Evolutionary conservation across 352 stramenopile genomes (phyloP), one percentile per base, ranked within the genome.

Genomic region (Phytophthora boehmeriae): DNA sequence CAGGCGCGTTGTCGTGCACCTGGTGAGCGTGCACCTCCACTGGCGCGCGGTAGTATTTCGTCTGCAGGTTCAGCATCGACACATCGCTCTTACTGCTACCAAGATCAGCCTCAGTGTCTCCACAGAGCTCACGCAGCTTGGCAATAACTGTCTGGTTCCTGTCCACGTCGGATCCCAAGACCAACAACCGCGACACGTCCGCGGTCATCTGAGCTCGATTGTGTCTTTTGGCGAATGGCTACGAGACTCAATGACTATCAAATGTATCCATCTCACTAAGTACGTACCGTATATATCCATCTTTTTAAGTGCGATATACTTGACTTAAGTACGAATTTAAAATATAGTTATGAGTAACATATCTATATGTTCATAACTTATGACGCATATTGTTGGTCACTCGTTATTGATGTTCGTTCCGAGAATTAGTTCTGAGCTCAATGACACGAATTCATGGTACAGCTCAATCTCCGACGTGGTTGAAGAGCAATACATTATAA

Each of bases 21-120:
- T 69, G 56, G 30, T 85, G 75, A 27, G 74, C 51, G 42, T 90
- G 80, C 36, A 90, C 56, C 32, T 88, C 73, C 13, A 93, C 65
- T 0, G 53, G 23, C 2, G 83, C 83, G 11, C 62, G 73, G 64
- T 93, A 93, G 59, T 93, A 93, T 63, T 91, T 90, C 36, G 78
- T 90, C 44, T 66, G 48, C 25, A 93, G 60, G 13, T 59, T 71
- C 54, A 90, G 66, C 32, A 54, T 34, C 59, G 71, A 49, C 23
- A 60, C 47, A 14, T 61, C 62, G 14, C 39, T 25, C n/a, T 28
- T 41, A 11, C 20, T 30, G 20, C 36, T 11, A 13, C 58, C 46
- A n/a, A 16, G 23, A 17, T 13, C 32, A 11, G 34, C 16, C 28
- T 16, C 3, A 23, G 58, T 48, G 35, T 78, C 66, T 4, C 50